Conservation (phyloP, 2,329 filamentous ascomycete genomes). For the Fusarium tupiense region DNA sequence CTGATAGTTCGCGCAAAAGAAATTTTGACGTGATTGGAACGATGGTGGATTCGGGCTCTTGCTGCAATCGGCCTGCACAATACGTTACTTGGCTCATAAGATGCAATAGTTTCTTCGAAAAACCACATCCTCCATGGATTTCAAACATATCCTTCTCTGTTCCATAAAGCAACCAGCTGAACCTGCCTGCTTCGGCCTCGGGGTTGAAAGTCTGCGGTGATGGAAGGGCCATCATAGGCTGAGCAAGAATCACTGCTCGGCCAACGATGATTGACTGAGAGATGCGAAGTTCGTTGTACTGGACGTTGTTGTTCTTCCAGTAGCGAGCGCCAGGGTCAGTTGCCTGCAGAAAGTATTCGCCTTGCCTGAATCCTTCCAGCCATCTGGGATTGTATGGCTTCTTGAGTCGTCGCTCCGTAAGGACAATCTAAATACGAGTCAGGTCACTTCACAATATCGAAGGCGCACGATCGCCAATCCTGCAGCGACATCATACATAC, state of each 20-base stretch:
- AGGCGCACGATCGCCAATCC: not conserved
- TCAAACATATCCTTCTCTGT: slow-evolving; percentile 48
- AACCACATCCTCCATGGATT: slow-evolving; percentile 55
- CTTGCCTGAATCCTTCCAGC: slow-evolving; percentile 50
- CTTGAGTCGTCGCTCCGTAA: slow-evolving; percentile 50
- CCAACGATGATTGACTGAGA: slow-evolving; percentile 54
- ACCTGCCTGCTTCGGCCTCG: slow-evolving; percentile 45
- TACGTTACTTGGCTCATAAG: slow-evolving; percentile 52
- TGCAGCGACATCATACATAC: slow-evolving; percentile 38
- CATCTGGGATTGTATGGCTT: slow-evolving; percentile 49
- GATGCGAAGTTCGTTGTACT: slow-evolving; percentile 47
- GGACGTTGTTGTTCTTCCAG: slow-evolving; percentile 48
- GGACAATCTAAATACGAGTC: slow-evolving; percentile 45
- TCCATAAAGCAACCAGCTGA: slow-evolving; percentile 53
- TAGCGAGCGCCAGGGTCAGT: slow-evolving; percentile 52
- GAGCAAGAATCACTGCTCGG: slow-evolving; percentile 51
- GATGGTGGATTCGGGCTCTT: slow-evolving; percentile 46
- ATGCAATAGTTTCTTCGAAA: slow-evolving; percentile 53
- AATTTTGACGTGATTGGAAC: slow-evolving; percentile 46
- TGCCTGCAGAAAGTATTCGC: slow-evolving; percentile 48
- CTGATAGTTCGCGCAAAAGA: slow-evolving; percentile 42
- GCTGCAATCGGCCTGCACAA: slow-evolving; percentile 47
- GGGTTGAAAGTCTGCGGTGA: slow-evolving; percentile 42
- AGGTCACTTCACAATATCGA: not conserved
- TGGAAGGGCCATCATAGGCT: slow-evolving; percentile 51